Evolutionary conservation across 352 stramenopile species (phyloP).

Genomic region (Phytophthora sansomeana): DNA sequence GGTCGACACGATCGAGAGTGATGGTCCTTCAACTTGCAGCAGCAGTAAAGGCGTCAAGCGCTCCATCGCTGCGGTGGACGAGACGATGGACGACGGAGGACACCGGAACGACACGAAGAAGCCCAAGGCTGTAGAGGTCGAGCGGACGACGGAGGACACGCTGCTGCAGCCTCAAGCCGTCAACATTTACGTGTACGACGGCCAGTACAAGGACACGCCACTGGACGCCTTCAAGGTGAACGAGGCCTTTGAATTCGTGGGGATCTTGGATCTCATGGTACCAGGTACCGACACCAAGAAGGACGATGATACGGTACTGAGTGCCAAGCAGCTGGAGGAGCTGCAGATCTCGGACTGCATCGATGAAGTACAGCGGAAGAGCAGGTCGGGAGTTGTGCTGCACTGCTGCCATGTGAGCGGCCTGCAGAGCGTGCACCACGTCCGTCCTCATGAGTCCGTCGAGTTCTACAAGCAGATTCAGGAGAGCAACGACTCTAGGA

Average conservation of each 20-base stretch:
- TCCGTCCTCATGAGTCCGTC: conserved; percentile 54
- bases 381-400: conserved; percentile 59
- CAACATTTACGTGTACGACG: conserved; percentile 80
- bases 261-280: conserved; percentile 74
- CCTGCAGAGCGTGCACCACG: conserved; percentile 52
- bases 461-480: conserved; percentile 43
- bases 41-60: conserved; percentile 51
- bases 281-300: conserved; percentile 34
- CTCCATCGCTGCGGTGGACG: conserved; percentile 42
- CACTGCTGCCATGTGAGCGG: conserved; percentile 65
- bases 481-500: conserved; percentile 45
- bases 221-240: conserved; percentile 83
- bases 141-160: conserved; percentile 3
- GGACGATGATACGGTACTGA: conserved; percentile 16
- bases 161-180: conserved; percentile 49
- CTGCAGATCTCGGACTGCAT: conserved; percentile 76
- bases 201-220: conserved; percentile 54
- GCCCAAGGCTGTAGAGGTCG: conserved; percentile 32
- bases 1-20: conserved; percentile 12
- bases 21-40: conserved; percentile 10
- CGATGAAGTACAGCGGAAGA: conserved; percentile 60
- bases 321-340: conserved; percentile 51
- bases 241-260: conserved; percentile 85
- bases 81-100: background rate
- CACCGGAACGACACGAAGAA: conserved; percentile 45